Evolutionary conservation across 2,329 filamentous ascomycete genomes (phyloP).

Genomic region (Cercospora janseana): DNA sequence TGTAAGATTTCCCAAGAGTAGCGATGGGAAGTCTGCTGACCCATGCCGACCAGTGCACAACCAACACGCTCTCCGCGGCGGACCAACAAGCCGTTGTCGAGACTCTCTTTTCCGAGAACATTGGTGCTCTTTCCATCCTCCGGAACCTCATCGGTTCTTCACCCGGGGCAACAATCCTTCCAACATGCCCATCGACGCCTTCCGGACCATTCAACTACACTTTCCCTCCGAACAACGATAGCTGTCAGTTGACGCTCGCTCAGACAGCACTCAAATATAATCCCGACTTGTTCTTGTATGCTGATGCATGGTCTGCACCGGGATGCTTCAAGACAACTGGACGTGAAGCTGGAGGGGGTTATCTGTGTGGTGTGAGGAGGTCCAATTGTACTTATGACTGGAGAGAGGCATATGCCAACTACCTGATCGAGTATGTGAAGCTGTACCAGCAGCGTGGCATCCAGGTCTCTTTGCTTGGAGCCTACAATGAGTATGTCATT

Average conservation of each 20-base stretch:
- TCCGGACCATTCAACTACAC: not conserved
- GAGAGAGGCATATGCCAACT: not conserved
- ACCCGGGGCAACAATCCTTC: not conserved
- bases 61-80: not conserved
- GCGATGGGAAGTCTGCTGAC: not conserved
- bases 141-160: slow-evolving; percentile 2
- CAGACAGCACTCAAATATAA: slow-evolving; percentile 1
- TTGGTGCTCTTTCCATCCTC: not conserved
- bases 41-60: not conserved
- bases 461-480: not conserved
- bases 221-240: not conserved
- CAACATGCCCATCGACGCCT: not conserved
- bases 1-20: not conserved
- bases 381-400: slow-evolving; percentile 1
- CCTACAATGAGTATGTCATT: not conserved
- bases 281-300: not conserved
- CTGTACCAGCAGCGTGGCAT: not conserved
- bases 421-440: not conserved
- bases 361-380: not conserved
- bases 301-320: not conserved
- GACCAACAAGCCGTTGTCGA: not conserved
- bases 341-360: not conserved
- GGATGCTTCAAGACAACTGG: not conserved
- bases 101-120: not conserved
- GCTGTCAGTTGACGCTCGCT: not conserved